Evolutionary conservation across 2,329 filamentous ascomycete genomes (phyloP).

Genomic region (Geosmithia flava): DNA sequence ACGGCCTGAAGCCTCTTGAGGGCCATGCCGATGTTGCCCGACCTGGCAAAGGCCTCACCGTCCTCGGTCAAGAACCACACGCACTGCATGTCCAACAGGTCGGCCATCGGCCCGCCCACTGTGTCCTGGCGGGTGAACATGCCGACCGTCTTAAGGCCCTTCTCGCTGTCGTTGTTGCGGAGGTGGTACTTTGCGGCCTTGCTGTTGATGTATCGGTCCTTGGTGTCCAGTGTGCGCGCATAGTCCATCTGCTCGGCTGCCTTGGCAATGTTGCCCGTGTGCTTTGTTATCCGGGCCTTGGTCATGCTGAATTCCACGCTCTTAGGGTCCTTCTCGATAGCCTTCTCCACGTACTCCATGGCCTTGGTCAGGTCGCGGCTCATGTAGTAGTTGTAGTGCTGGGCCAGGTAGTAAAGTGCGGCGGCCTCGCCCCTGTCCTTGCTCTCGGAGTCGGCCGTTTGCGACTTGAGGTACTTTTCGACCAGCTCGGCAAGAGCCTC

Average conservation of each 20-base stretch:
- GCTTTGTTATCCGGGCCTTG: constrained; percentile 89
- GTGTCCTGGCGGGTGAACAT: constrained; percentile 91
- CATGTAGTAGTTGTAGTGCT: constrained; percentile 89
- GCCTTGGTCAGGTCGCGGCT: constrained; percentile 79
- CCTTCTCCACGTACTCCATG: constrained; percentile 68
- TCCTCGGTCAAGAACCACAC: constrained; percentile 96
- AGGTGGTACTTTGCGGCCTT: constrained; percentile 96
- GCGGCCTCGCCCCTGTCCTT: constrained; percentile 58
- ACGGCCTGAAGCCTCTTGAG: constrained; percentile 86
- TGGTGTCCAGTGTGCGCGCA: constrained; percentile 73
- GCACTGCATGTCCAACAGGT: constrained; percentile 96
- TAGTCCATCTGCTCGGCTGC: constrained; percentile 82
- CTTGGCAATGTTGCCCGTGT: constrained; percentile 65
- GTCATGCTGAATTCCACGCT: constrained; percentile 92
- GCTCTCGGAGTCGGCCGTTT: constrained; percentile 33
- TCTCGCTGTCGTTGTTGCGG: constrained; percentile 80
- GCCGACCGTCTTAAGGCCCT: constrained; percentile 76
- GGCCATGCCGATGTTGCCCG: constrained; percentile 71
- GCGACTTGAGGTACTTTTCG: constrained; percentile 60
- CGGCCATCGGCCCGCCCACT: constrained; percentile 73
- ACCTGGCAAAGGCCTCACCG: constrained; percentile 75
- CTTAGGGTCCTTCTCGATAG: constrained; percentile 65
- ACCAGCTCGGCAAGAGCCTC: constrained; percentile 64
- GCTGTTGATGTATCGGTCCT: constrained; percentile 95
- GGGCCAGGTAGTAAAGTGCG: constrained; percentile 83